Percentiles rank a stretch among this genome's conserved stretches.
These are phyloP conservation scores for Aphanomyces astaci DNA, from an alignment of 352 stramenopile genomes.

Conservation along the genomic window DNA sequence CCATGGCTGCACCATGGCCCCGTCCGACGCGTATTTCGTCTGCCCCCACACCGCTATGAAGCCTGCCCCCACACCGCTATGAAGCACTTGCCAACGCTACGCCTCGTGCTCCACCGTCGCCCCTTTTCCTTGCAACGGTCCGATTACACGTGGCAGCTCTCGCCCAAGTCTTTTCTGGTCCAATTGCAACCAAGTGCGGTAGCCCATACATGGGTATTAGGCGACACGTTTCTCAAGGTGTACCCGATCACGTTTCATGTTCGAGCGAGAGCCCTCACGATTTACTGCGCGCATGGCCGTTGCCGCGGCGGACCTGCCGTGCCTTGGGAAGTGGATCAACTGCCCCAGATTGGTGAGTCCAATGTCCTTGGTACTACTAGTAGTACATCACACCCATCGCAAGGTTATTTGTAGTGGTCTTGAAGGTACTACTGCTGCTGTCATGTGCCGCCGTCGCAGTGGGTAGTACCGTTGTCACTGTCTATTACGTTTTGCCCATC, in stretches of 20 bases:
- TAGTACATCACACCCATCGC: too few species aligned
- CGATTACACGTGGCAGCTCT: constrained; percentile 39
- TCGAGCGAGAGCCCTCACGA: constrained; percentile 38
- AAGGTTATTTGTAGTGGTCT: too few species aligned
- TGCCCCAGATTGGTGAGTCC: too few species aligned
- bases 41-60: constrained; percentile 23
- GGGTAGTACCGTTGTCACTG: too few species aligned
- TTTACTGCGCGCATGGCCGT: constrained; percentile 54
- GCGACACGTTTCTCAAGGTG: constrained; percentile 63
- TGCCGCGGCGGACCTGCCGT: too few species aligned
- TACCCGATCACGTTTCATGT: constrained; percentile 61
- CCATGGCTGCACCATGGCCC: background rate
- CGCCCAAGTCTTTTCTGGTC: constrained; percentile 15
- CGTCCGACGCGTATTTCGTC: background rate
- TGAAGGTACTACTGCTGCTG: too few species aligned
- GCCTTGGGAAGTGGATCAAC: too few species aligned
- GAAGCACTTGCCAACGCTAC: constrained; percentile 34
- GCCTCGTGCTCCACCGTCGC: constrained; percentile 40
- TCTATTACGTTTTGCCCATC: background rate
- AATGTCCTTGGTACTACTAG: too few species aligned
- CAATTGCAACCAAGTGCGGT: too few species aligned
- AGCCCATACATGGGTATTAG: constrained; percentile 61
- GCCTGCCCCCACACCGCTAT: constrained; percentile 33
- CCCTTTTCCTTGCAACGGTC: constrained; percentile 53
- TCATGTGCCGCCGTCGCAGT: too few species aligned